These are phyloP conservation scores for Fusarium concolor DNA, from an alignment of 2,329 filamentous ascomycete genomes.

Conservation along the genomic window DNA sequence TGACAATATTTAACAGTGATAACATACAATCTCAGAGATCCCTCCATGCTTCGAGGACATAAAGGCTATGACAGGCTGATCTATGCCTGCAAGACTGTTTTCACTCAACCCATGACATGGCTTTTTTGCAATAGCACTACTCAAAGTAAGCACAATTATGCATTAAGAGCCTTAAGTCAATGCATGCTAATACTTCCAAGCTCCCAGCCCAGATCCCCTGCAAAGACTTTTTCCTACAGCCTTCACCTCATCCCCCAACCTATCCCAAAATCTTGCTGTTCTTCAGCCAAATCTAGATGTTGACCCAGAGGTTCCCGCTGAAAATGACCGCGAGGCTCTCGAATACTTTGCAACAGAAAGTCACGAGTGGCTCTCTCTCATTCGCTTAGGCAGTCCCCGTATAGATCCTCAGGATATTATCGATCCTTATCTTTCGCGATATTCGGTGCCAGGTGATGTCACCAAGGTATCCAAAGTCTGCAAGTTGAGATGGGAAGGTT, in stretches of 20 bases:
- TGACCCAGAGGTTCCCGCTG: slow-evolving; percentile 46
- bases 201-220: slow-evolving; percentile 62
- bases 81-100: slow-evolving; percentile 82
- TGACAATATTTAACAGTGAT: slow-evolving; percentile 67
- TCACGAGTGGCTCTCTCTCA: slow-evolving; percentile 81
- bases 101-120: slow-evolving; percentile 77
- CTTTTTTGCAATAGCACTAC: slow-evolving; percentile 74
- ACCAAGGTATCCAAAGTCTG: slow-evolving; percentile 53
- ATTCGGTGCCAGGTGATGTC: slow-evolving; percentile 64
- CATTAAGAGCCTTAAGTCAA: not conserved
- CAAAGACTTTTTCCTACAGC: slow-evolving; percentile 57
- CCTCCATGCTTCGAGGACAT: slow-evolving; percentile 85
- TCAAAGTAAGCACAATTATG: slow-evolving; percentile 40
- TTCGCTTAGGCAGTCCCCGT: slow-evolving; percentile 73
- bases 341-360: slow-evolving; percentile 72
- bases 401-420: slow-evolving; percentile 67
- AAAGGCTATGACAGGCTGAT: slow-evolving; percentile 82
- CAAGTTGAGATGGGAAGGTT: slow-evolving; percentile 69
- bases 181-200: slow-evolving; percentile 52
- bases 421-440: slow-evolving; percentile 77
- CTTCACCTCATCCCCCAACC: slow-evolving; percentile 51
- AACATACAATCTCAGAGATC: slow-evolving; percentile 77
- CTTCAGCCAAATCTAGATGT: slow-evolving; percentile 44
- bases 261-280: slow-evolving; percentile 33
- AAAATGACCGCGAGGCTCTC: slow-evolving; percentile 60